Evolutionary conservation across 257 asterid genomes (phyloP).

Genomic region (Petunia secreta): DNA sequence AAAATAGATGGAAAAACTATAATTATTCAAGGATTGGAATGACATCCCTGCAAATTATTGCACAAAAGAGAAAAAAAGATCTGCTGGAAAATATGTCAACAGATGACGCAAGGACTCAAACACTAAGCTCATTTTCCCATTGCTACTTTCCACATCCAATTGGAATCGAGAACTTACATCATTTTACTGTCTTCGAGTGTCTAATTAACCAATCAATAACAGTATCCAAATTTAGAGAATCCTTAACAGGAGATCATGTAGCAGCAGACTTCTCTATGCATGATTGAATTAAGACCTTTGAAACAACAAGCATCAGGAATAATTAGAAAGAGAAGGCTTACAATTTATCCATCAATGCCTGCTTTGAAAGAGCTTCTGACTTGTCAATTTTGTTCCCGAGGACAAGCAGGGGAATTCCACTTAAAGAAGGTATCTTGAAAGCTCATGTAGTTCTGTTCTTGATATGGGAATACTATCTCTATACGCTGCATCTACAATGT

Average conservation of each 20-base stretch:
- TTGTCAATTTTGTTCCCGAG: conserved; percentile 88
- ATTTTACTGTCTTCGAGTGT: conserved; percentile 68
- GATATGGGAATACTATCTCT: conserved; percentile 86
- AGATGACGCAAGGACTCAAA: neutral
- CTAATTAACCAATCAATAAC: conserved; percentile 86
- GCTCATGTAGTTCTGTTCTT: conserved; percentile 70
- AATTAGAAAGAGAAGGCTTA: conserved; percentile 37
- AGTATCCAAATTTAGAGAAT: conserved; percentile 62
- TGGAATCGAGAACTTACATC: conserved; percentile 19
- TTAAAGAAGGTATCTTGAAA: conserved; percentile 68
- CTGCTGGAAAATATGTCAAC: neutral
- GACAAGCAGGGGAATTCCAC: conserved; percentile 78
- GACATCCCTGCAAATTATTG: too few relatives aligned
- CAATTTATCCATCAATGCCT: conserved; percentile 74
- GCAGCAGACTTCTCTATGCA: conserved; percentile 89
- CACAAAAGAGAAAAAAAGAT: neutral
- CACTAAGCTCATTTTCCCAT: neutral
- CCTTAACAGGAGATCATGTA: conserved; percentile 93
- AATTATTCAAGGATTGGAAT: too few relatives aligned
- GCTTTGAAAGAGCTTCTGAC: conserved; percentile 80
- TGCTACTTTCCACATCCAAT: neutral
- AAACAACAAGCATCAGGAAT: neutral
- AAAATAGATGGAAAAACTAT: too few relatives aligned
- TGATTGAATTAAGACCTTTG: conserved; percentile 59
- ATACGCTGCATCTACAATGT: conserved; percentile 91